Percentiles rank a stretch among this genome's conserved stretches.
These are phyloP conservation scores for Suillus placidus DNA, from an alignment of 768 basidiomycete genomes.

Conservation along the genomic window DNA sequence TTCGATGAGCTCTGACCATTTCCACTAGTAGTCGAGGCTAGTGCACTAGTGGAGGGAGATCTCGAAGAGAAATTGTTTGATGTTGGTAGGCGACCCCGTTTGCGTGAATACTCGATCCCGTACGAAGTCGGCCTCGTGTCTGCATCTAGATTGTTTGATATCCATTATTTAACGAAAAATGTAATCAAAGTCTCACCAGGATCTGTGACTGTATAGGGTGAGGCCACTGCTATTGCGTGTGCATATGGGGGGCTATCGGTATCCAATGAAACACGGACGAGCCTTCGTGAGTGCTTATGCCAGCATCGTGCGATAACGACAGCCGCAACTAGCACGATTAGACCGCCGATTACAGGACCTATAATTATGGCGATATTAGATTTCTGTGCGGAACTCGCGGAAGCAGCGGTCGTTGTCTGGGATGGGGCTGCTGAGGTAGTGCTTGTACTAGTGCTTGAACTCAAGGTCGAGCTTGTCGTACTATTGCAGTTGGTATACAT, in stretches of 20 bases:
- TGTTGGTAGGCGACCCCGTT: background rate
- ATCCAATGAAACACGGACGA: background rate
- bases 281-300: conserved; percentile 7
- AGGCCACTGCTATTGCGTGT: background rate
- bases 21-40: background rate
- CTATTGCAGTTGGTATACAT: conserved; percentile 33
- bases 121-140: background rate
- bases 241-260: background rate
- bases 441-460: conserved; percentile 6
- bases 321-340: conserved; percentile 2
- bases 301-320: background rate
- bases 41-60: background rate
- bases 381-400: background rate
- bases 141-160: background rate
- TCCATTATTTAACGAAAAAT: background rate
- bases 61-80: background rate
- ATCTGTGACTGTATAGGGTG: conserved; percentile 5
- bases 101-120: background rate
- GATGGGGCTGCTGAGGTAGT: conserved; percentile 10
- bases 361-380: background rate
- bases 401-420: background rate
- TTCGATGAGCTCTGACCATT: background rate
- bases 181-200: conserved; percentile 3
- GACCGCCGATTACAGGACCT: conserved; percentile 9
- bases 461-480: conserved; percentile 5